Evolutionary conservation across 371 early-diverging fungal genomes (phyloP).

Genomic region (Smittium culicis): DNA sequence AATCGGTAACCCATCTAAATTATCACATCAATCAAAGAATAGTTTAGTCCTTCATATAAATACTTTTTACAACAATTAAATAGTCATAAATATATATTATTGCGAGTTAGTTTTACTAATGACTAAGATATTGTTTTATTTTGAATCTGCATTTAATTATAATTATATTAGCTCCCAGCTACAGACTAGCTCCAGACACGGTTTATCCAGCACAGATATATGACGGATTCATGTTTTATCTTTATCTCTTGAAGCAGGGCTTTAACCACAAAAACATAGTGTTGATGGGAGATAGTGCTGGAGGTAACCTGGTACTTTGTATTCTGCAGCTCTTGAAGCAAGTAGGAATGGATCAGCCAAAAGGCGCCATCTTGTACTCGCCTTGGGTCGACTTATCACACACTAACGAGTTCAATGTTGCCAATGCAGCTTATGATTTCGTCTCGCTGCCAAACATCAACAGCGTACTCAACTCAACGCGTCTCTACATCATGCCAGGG

Average conservation of each 20-base stretch:
- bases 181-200: slow-evolving; percentile 66
- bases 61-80: too few relatives aligned
- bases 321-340: slow-evolving; percentile 12
- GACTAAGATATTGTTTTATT: too few relatives aligned
- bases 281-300: slow-evolving; percentile 70
- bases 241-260: slow-evolving; percentile 39
- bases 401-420: slow-evolving; percentile 5
- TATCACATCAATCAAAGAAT: too few relatives aligned
- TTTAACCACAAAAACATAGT: slow-evolving; percentile 50
- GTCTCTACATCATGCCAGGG: slow-evolving; percentile 26
- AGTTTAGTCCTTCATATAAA: too few relatives aligned
- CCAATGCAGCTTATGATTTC: slow-evolving; percentile 14
- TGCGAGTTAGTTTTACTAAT: too few relatives aligned
- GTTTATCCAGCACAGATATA: slow-evolving; percentile 70
- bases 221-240: slow-evolving; percentile 60
- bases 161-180: slow-evolving; percentile 35
- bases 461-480: neutral
- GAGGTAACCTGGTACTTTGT: slow-evolving; percentile 38
- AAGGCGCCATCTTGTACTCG: slow-evolving; percentile 11
- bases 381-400: slow-evolving; percentile 18
- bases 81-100: too few relatives aligned
- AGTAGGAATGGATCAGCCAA: slow-evolving; percentile 2
- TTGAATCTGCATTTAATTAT: neutral
- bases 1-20: too few relatives aligned
- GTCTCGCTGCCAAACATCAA: slow-evolving; percentile 2